These are phyloP conservation scores for Senna siamea DNA, from an alignment of 306 rosid genomes.

Conservation along the genomic window DNA sequence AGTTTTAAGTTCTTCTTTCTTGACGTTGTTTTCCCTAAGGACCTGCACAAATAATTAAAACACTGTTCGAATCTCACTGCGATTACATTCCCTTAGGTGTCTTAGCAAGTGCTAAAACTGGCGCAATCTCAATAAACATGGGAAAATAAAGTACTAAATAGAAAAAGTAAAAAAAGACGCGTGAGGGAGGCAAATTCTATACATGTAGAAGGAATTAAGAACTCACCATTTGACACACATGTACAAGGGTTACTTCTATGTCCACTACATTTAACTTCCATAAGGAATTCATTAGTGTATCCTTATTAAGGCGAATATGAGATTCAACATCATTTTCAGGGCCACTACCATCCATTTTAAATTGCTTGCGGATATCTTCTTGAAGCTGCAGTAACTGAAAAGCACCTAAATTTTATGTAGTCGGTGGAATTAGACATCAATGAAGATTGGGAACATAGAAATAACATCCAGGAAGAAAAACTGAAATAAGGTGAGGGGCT, in stretches of 20 bases:
- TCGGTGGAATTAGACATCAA: constrained; percentile 35
- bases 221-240: constrained; percentile 93
- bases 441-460: neutral
- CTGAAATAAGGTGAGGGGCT: constrained; percentile 8
- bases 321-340: constrained; percentile 65
- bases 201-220: constrained; percentile 29
- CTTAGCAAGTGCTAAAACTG: neutral
- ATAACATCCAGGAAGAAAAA: constrained; percentile 27
- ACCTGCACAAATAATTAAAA: constrained; percentile 55
- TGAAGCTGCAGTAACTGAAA: constrained; percentile 85
- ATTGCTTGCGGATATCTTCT: constrained; percentile 69
- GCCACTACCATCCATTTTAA: constrained; percentile 61
- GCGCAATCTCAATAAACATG: neutral
- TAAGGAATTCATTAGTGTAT: constrained; percentile 73
- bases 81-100: neutral
- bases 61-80: constrained; percentile 17
- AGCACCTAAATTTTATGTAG: constrained; percentile 63
- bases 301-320: constrained; percentile 74
- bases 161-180: neutral
- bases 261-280: constrained; percentile 97
- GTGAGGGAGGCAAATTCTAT: neutral
- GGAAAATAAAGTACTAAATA: neutral
- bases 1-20: constrained; percentile 80
- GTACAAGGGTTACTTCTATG: constrained; percentile 86
- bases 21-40: constrained; percentile 64